phyloP scores from a whole-genome alignment of 768 basidiomycete species.

The Austroboletus festivus region DNA sequence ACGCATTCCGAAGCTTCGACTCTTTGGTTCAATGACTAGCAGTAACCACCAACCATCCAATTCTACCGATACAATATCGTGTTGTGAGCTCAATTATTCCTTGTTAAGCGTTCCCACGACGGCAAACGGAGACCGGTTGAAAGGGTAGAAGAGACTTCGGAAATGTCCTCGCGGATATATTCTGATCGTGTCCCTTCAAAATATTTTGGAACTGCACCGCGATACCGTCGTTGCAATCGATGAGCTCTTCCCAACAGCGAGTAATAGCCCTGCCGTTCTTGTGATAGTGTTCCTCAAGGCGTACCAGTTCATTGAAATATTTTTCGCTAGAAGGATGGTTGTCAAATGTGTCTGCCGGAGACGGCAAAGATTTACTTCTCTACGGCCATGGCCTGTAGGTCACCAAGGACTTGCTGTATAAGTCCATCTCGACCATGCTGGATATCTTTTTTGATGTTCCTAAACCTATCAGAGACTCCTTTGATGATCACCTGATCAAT shows the following conservation, averaged over 20 bases:
- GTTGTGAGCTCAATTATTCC: no score
- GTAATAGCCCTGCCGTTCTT: conserved; percentile 39
- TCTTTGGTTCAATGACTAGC: no score
- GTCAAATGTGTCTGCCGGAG: conserved; percentile 3
- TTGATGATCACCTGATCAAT: conserved; percentile 43
- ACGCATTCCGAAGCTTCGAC: no score
- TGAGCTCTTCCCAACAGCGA: conserved; percentile 40
- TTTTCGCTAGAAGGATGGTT: conserved; percentile 35
- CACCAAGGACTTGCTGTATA: conserved; percentile 42
- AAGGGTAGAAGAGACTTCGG: conserved; percentile 42
- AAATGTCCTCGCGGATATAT: conserved; percentile 47
- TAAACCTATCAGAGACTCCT: conserved; percentile 47
- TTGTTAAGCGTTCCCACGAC: conserved; percentile 5
- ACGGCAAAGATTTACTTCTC: conserved; percentile 20
- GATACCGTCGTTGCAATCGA: conserved; percentile 38
- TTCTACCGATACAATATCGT: no score
- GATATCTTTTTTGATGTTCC: conserved; percentile 44
- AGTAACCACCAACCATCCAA: no score
- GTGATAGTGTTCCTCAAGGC: conserved; percentile 54
- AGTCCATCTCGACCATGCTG: conserved; percentile 44
- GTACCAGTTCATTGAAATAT: conserved; percentile 53
- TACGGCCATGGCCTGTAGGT: conserved; percentile 41
- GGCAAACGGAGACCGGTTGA: conserved; percentile 17
- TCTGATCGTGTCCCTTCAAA: conserved; percentile 48
- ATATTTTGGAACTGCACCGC: conserved; percentile 34